Conservation (phyloP, 495 filamentous ascomycete genomes). For the Xylaria sp. region DNA sequence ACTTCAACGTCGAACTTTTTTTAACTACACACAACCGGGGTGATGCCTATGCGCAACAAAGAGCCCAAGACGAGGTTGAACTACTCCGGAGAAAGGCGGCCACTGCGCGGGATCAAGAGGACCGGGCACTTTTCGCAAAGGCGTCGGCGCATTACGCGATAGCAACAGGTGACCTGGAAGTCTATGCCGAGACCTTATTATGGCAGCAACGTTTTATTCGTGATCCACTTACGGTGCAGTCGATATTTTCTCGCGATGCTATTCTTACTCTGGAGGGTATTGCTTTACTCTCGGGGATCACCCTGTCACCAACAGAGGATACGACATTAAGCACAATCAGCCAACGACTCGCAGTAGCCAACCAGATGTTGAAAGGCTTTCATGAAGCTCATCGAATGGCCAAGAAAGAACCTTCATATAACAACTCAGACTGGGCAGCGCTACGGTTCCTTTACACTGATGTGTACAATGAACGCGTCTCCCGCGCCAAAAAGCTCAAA, state of each 20-base stretch:
- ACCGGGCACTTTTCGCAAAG: constrained; percentile 39
- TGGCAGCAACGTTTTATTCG: constrained; percentile 44
- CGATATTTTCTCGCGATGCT: constrained; percentile 31
- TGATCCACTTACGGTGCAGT: constrained; percentile 37
- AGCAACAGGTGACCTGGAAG: constrained; percentile 38
- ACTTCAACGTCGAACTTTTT: constrained; percentile 33
- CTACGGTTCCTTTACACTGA: constrained; percentile 20
- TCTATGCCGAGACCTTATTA: constrained; percentile 34
- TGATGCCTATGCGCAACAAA: constrained; percentile 27
- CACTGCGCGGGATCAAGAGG: constrained; percentile 33
- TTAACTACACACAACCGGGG: constrained; percentile 22
- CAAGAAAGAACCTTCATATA: constrained; percentile 26
- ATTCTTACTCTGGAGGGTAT: constrained; percentile 28
- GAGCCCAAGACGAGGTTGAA: constrained; percentile 26
- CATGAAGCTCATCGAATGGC: constrained; percentile 28
- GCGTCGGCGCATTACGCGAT: constrained; percentile 38
- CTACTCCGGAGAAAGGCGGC: constrained; percentile 34
- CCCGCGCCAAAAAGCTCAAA: constrained; percentile 28
- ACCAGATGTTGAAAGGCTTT: constrained; percentile 24
- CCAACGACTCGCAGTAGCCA: constrained; percentile 25
- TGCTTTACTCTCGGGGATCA: constrained; percentile 36
- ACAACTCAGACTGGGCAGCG: constrained; percentile 5
- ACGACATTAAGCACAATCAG: constrained; percentile 24
- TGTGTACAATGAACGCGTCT: constrained; percentile 28
- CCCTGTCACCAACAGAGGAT: constrained; percentile 18